phyloP scores from a whole-genome alignment of 805 yeast species.

The Saccharomycopsis microspora region DNA sequence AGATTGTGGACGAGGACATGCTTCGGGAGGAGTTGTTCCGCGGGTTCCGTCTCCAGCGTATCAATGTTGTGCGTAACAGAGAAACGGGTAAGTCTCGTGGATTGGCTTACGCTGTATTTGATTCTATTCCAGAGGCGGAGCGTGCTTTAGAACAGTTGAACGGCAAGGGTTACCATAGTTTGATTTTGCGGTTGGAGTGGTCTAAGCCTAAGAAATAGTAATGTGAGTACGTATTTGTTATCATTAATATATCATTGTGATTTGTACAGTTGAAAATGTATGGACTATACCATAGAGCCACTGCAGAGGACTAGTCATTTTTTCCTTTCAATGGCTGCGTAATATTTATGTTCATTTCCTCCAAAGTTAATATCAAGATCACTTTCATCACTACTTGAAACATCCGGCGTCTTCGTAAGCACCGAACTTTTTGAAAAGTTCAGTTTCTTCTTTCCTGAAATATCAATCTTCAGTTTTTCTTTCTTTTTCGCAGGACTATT shows the following conservation, averaged over 20 bases:
- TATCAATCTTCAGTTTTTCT: neutral
- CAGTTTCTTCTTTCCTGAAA: neutral
- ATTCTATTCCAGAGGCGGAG: slow-evolving; percentile 58
- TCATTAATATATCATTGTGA: no score
- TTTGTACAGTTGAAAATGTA: no score
- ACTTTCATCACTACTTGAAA: slow-evolving; percentile 15
- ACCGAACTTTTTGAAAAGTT: neutral
- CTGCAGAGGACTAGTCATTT: no score
- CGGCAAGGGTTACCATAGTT: slow-evolving; percentile 86
- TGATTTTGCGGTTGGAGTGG: slow-evolving; percentile 64
- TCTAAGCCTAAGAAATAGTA: slow-evolving; percentile 31
- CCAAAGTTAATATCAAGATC: slow-evolving; percentile 23
- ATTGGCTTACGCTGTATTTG: slow-evolving; percentile 84
- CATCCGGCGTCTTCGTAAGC: neutral
- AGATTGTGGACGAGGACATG: slow-evolving; percentile 71
- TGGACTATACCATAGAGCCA: no score
- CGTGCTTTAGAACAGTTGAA: slow-evolving; percentile 63
- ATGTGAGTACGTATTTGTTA: no score
- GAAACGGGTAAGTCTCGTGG: slow-evolving; percentile 94
- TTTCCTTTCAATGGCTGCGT: neutral
- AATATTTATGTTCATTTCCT: slow-evolving; percentile 6
- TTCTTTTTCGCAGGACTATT: neutral
- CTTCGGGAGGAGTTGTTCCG: slow-evolving; percentile 61
- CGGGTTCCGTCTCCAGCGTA: slow-evolving; percentile 49
- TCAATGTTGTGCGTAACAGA: slow-evolving; percentile 77